These are phyloP conservation scores for Phytopythium mirpurense DNA, from an alignment of 352 stramenopile genomes.

Conservation along the genomic window DNA sequence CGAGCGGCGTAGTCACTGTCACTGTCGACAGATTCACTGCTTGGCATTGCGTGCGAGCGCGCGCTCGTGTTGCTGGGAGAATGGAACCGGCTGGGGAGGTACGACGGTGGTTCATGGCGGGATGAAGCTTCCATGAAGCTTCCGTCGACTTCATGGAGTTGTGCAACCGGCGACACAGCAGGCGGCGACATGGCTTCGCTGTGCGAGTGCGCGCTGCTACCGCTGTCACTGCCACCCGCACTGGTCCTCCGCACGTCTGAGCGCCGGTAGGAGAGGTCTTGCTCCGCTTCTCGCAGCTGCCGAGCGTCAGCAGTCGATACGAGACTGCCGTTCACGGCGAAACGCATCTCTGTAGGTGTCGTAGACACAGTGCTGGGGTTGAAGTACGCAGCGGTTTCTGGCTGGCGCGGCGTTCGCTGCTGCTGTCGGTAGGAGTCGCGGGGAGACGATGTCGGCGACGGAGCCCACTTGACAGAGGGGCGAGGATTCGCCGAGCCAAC, in stretches of 20 bases:
- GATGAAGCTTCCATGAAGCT: neutral
- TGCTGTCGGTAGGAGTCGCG: slow-evolving; percentile 1
- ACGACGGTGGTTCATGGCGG: neutral
- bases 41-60: too few species aligned
- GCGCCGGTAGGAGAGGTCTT: slow-evolving; percentile 11
- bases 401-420: neutral
- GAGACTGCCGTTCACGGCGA: slow-evolving; percentile 13
- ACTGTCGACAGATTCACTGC: neutral
- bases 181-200: neutral
- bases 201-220: neutral
- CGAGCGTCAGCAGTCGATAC: slow-evolving; percentile 9
- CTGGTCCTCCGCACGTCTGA: slow-evolving; percentile 1
- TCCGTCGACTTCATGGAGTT: neutral
- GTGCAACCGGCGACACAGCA: neutral
- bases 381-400: neutral
- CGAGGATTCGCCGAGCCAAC: neutral
- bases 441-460: neutral
- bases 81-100: slow-evolving; percentile 4
- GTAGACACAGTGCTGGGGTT: slow-evolving; percentile 9
- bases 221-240: neutral
- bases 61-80: neutral
- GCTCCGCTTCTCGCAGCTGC: slow-evolving; percentile 4
- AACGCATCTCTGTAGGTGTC: slow-evolving; percentile 12
- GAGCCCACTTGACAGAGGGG: slow-evolving; percentile 4
- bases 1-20: slow-evolving; percentile 6